Percentiles rank a stretch among this genome's conserved stretches.
These are phyloP conservation scores for Leccinum longicurvipes DNA, from an alignment of 768 basidiomycete genomes.

Conservation along the genomic window DNA sequence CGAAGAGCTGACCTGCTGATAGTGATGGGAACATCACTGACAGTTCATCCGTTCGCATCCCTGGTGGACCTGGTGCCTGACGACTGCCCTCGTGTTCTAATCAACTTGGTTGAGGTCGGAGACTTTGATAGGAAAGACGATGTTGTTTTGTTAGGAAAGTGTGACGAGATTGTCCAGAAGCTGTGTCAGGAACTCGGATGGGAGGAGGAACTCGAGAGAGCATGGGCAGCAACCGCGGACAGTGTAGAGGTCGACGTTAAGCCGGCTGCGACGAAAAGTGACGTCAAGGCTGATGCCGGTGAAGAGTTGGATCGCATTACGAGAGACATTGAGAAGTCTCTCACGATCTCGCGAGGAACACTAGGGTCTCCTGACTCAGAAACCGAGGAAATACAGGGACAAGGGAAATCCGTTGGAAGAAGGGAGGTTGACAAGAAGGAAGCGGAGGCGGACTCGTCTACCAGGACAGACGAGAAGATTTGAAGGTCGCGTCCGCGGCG, in stretches of 20 bases:
- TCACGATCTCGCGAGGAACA: conserved; percentile 15
- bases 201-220: conserved; percentile 54
- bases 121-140: conserved; percentile 58
- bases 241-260: conserved; percentile 19
- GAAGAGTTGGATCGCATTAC: conserved; percentile 29
- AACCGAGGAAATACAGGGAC: neutral
- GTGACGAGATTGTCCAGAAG: conserved; percentile 62
- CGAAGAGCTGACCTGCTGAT: conserved; percentile 79
- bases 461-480: conserved; percentile 4
- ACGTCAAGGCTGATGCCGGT: conserved; percentile 3
- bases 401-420: neutral
- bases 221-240: conserved; percentile 53
- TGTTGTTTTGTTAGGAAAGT: conserved; percentile 63
- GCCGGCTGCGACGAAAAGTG: conserved; percentile 2
- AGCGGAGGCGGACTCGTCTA: neutral
- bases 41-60: conserved; percentile 83
- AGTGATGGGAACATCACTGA: conserved; percentile 87
- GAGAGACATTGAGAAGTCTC: conserved; percentile 20
- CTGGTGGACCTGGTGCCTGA: conserved; percentile 56
- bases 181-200: conserved; percentile 72
- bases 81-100: conserved; percentile 75
- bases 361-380: neutral
- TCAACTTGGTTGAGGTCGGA: conserved; percentile 85
- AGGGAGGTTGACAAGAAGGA: neutral
- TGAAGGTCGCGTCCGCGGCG: neutral